These are phyloP conservation scores for Suillus lakei DNA, from an alignment of 768 basidiomycete species.

Conservation along the genomic window DNA sequence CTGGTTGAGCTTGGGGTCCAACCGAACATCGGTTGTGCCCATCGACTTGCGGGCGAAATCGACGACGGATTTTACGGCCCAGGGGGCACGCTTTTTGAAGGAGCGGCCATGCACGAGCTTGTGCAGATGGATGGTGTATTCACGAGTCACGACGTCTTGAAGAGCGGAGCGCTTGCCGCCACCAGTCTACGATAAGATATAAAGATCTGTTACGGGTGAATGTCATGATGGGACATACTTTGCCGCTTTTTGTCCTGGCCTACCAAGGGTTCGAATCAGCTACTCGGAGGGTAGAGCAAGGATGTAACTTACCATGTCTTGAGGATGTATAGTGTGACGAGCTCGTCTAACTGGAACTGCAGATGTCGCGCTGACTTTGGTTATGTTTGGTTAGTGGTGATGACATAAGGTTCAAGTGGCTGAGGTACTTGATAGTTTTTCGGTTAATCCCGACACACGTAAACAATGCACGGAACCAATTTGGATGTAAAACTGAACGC, in stretches of 20 bases:
- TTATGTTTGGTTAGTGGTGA: conserved; percentile 45
- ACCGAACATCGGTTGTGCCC: conserved; percentile 92
- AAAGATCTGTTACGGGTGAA: conserved; percentile 5
- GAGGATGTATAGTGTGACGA: conserved; percentile 50
- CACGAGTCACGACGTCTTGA: conserved; percentile 96
- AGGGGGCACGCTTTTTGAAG: conserved; percentile 98
- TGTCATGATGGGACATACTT: conserved; percentile 35
- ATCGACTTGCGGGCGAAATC: conserved; percentile 92
- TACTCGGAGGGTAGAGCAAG: conserved; percentile 4
- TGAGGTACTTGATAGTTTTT: conserved; percentile 42
- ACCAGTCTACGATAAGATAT: conserved; percentile 48
- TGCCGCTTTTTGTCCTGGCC: conserved; percentile 48
- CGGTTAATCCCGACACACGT: conserved; percentile 38
- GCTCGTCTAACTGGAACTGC: conserved; percentile 25
- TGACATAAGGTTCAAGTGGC: conserved; percentile 65
- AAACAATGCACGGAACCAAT: not conserved
- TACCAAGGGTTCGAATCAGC: conserved; percentile 16
- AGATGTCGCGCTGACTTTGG: conserved; percentile 41
- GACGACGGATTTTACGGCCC: conserved; percentile 93
- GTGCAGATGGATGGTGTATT: conserved; percentile 99
- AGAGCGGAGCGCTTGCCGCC: conserved; percentile 95
- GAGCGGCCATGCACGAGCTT: conserved; percentile 90
- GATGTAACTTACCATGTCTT: conserved; percentile 61
- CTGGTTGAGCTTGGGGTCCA: conserved; percentile 98
- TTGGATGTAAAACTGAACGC: not conserved